Evolutionary conservation across 2,329 filamentous ascomycete species (phyloP).

Genomic region (Exophiala sideris): DNA sequence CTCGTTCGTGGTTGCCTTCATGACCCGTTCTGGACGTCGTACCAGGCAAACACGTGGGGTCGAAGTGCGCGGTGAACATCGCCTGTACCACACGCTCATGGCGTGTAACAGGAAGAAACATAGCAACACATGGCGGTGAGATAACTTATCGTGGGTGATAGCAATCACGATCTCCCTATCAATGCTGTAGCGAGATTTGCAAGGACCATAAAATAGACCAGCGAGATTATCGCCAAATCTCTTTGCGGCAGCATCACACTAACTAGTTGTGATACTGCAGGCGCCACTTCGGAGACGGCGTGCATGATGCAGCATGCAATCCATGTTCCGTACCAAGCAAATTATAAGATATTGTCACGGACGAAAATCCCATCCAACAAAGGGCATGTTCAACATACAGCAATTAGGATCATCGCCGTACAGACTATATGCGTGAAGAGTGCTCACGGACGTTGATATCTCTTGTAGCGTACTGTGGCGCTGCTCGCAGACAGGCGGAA

Average conservation of each 20-base stretch:
- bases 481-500: too few species aligned
- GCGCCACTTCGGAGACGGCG: constrained; percentile 10
- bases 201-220: background rate
- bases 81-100: background rate
- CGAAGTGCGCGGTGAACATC: constrained; percentile 6
- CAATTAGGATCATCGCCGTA: too few species aligned
- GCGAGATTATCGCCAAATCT: background rate
- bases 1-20: background rate
- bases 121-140: too few species aligned
- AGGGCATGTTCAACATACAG: too few species aligned
- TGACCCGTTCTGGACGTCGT: background rate
- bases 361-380: too few species aligned
- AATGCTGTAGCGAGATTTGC: background rate
- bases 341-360: too few species aligned
- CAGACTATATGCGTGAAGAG: too few species aligned
- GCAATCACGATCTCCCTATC: too few species aligned
- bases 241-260: constrained; percentile 3
- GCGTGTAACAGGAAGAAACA: background rate
- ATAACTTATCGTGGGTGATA: too few species aligned
- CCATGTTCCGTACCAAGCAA: too few species aligned
- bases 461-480: too few species aligned
- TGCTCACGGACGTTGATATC: too few species aligned
- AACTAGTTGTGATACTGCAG: constrained; percentile 1
- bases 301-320: constrained; percentile 11
- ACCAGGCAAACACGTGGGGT: constrained; percentile 7